These are phyloP conservation scores for Aspergillus cristatus DNA, from an alignment of 495 filamentous ascomycete genomes.

Conservation along the genomic window DNA sequence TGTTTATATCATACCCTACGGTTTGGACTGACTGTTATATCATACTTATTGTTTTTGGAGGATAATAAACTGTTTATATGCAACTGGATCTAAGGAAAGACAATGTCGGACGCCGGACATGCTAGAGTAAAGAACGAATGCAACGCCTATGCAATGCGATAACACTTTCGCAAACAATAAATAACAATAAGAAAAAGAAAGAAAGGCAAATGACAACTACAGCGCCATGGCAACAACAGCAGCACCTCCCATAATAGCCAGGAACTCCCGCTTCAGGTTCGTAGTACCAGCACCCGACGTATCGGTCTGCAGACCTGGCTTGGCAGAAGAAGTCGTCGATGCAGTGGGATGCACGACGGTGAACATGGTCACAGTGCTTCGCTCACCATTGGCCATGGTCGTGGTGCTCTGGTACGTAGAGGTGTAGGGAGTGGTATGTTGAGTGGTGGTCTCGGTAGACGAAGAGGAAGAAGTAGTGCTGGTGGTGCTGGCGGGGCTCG, in stretches of 20 bases:
- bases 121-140: no score
- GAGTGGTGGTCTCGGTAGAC: conserved; percentile 18
- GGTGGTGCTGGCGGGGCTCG: conserved; percentile 7
- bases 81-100: no score
- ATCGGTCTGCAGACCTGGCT: conserved; percentile 37
- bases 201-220: conserved; percentile 7
- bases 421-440: conserved; percentile 18
- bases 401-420: conserved; percentile 34
- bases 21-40: no score
- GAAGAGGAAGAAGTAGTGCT: conserved; percentile 3
- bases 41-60: no score
- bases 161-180: no score
- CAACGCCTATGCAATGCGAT: no score
- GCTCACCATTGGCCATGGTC: conserved; percentile 64
- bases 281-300: conserved; percentile 21
- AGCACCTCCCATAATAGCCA: conserved; percentile 36
- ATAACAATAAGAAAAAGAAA: not conserved
- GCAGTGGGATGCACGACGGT: conserved; percentile 33
- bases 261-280: conserved; percentile 28
- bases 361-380: conserved; percentile 39
- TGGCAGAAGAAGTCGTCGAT: conserved; percentile 13
- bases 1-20: no score
- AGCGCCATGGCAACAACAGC: conserved; percentile 31
- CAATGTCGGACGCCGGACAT: no score
- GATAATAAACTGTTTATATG: no score